These are phyloP conservation scores for Trichoderma erinaceum DNA, from an alignment of 495 filamentous ascomycete genomes.

Conservation along the genomic window DNA sequence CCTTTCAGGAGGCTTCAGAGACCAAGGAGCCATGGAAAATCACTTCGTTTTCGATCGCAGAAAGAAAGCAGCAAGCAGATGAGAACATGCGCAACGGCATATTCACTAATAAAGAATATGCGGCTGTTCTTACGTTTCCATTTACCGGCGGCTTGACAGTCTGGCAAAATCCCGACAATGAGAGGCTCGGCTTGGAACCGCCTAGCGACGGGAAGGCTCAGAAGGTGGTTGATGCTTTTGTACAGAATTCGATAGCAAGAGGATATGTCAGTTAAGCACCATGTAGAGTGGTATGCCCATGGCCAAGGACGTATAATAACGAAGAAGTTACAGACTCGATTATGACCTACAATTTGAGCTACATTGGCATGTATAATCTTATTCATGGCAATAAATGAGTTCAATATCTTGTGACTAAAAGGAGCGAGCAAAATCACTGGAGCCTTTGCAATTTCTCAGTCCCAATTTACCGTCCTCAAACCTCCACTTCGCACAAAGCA, in stretches of 20 bases:
- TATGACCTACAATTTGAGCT: no score
- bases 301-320: neutral
- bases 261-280: neutral
- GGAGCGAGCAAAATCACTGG: no score
- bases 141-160: neutral
- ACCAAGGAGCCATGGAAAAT: neutral
- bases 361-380: no score
- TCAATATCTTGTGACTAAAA: no score
- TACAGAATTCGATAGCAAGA: neutral
- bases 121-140: neutral
- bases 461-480: no score
- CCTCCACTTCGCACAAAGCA: no score
- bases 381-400: no score
- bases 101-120: neutral
- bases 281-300: neutral
- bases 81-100: slow-evolving; percentile 5
- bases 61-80: neutral
- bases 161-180: neutral
- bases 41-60: neutral
- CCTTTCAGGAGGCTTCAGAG: neutral
- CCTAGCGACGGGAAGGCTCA: neutral
- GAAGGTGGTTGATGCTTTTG: neutral
- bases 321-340: neutral
- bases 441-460: no score
- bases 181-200: neutral